These are phyloP conservation scores for Venturiaceae sp. DNA, from an alignment of 2,329 filamentous ascomycete species.

Conservation along the genomic window DNA sequence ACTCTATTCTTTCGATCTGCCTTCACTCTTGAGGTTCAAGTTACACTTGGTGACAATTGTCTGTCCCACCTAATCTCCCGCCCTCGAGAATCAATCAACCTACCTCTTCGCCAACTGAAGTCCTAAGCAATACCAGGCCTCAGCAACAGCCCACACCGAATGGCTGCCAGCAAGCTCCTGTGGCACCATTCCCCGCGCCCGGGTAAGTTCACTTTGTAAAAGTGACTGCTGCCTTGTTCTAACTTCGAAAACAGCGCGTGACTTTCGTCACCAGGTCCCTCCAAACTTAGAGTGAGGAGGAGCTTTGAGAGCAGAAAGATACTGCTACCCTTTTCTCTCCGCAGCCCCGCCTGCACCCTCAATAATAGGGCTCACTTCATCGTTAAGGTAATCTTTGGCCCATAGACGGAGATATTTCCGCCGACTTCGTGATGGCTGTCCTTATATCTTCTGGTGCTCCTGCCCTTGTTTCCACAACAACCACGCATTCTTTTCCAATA, in stretches of 20 bases:
- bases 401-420: neutral
- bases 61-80: too few species aligned
- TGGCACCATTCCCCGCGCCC: neutral
- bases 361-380: neutral
- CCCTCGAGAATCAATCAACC: too few species aligned
- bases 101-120: too few species aligned
- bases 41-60: too few species aligned
- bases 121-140: neutral
- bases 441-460: neutral
- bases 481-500: neutral
- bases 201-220: neutral
- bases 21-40: too few species aligned
- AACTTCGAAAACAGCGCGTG: neutral
- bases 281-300: neutral
- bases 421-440: neutral
- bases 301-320: neutral
- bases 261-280: neutral
- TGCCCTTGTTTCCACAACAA: neutral
- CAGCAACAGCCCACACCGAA: neutral
- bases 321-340: neutral
- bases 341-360: neutral
- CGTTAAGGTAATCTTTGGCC: neutral
- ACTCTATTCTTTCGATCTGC: too few species aligned
- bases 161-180: neutral
- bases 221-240: neutral